Evolutionary conservation across 2,329 filamentous ascomycete species (phyloP).

Genomic region (Exophiala sp.): DNA sequence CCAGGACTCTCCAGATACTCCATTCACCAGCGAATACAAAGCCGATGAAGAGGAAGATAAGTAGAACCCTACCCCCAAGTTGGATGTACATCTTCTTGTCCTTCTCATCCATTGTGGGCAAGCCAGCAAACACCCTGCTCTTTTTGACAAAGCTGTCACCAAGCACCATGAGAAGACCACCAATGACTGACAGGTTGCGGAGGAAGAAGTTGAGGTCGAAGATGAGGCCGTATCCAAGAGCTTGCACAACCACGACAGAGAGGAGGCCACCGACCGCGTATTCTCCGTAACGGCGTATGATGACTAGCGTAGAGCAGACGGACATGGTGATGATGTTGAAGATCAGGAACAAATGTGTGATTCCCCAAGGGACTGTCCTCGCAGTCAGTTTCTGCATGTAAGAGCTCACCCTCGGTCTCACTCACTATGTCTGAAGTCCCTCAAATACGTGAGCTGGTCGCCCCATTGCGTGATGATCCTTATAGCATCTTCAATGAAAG

Average conservation of each 20-base stretch:
- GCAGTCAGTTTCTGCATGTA: constrained; percentile 18
- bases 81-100: constrained; percentile 99
- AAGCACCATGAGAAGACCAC: constrained; percentile 93
- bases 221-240: constrained; percentile 92
- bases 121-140: constrained; percentile 89
- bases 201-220: constrained; percentile 99
- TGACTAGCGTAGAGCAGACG: constrained; percentile 75
- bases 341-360: constrained; percentile 90
- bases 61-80: constrained; percentile 85
- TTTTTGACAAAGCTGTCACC: constrained; percentile 98
- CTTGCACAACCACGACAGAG: constrained; percentile 84
- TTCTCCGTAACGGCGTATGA: constrained; percentile 85
- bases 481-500: constrained; percentile 93
- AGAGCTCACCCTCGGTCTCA: constrained; percentile 9
- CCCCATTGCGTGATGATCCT: constrained; percentile 96
- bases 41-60: constrained; percentile 96
- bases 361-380: constrained; percentile 67
- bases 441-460: constrained; percentile 88
- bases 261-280: constrained; percentile 88
- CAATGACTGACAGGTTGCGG: constrained; percentile 94
- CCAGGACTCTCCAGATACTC: constrained; percentile 79
- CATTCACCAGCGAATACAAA: constrained; percentile 95
- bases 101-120: constrained; percentile 94
- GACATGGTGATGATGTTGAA: constrained; percentile 85
- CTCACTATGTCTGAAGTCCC: constrained; percentile 57